Evolutionary conservation across 192 early-diverging fungal species (phyloP).

Genomic region (Dimargaris xerosporica): DNA sequence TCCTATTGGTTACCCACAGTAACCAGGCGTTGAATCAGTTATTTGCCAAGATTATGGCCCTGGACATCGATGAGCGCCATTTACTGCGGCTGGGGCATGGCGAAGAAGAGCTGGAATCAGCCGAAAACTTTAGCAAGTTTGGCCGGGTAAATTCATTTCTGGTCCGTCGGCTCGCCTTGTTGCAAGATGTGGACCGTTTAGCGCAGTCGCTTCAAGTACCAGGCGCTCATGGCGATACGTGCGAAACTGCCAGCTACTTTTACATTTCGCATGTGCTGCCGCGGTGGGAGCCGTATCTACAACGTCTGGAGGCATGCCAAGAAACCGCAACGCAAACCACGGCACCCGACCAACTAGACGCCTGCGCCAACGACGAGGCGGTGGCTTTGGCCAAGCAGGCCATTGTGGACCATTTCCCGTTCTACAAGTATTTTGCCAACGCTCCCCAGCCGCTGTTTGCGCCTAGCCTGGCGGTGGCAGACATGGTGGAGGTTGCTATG

Average conservation of each 20-base stretch:
- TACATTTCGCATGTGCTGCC: constrained; percentile 58
- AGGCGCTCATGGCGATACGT: constrained; percentile 81
- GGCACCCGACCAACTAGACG: not conserved
- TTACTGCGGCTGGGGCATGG: constrained; percentile 90
- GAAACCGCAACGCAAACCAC: constrained; percentile 12
- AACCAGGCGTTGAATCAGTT: constrained; percentile 99
- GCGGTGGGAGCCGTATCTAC: constrained; percentile 57
- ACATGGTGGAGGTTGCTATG: constrained; percentile 40
- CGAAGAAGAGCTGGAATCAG: constrained; percentile 72
- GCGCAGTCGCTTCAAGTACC: constrained; percentile 57
- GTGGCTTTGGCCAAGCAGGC: constrained; percentile 21
- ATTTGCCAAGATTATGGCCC: constrained; percentile 84
- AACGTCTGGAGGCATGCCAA: constrained; percentile 14
- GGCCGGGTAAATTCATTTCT: constrained; percentile 89
- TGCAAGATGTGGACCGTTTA: constrained; percentile 60
- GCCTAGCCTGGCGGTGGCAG: constrained; percentile 25
- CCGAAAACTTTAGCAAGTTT: constrained; percentile 73
- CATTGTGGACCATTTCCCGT: constrained; percentile 54
- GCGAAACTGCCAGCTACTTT: constrained; percentile 87
- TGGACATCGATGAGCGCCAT: constrained; percentile 89
- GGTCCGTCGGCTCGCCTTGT: constrained; percentile 56
- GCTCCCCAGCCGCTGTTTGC: constrained; percentile 59
- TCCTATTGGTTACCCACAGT: constrained; percentile 84
- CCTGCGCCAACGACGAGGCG: constrained; percentile 8
- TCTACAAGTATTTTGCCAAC: constrained; percentile 55